Conservation (phyloP, 306 rosid species). For the Trifolium pratense region DNA sequence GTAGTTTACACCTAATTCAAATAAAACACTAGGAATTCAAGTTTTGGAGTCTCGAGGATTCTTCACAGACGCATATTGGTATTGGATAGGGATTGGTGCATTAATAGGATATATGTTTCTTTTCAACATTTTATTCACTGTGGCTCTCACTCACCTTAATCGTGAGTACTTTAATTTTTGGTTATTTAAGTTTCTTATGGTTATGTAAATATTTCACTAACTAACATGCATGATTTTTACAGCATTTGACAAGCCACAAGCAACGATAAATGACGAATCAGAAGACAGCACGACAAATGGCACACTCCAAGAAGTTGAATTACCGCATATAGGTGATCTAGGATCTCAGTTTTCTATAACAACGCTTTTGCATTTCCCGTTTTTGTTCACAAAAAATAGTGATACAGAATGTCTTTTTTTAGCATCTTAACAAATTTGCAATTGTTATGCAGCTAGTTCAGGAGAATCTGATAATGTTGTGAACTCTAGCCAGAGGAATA, state of each 20-base stretch:
- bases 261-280: constrained; percentile 42
- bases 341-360: too few species aligned
- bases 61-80: constrained; percentile 53
- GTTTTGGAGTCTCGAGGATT: constrained; percentile 44
- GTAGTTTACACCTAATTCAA: constrained; percentile 27
- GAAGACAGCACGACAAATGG: constrained; percentile 13
- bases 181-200: not conserved
- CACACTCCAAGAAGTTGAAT: constrained; percentile 40
- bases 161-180: constrained; percentile 2
- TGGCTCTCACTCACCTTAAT: constrained; percentile 40
- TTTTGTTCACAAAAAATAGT: too few species aligned
- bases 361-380: too few species aligned
- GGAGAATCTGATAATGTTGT: constrained; percentile 7
- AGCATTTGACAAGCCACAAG: constrained; percentile 54
- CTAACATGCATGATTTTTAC: not conserved
- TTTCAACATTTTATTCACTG: constrained; percentile 35
- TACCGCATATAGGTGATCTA: constrained; percentile 49
- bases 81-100: constrained; percentile 60
- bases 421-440: constrained; percentile 11
- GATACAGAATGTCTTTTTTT: not conserved
- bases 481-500: constrained; percentile 40
- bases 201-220: not conserved
- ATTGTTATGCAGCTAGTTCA: constrained; percentile 46
- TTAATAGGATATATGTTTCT: constrained; percentile 41
- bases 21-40: constrained; percentile 23